These are phyloP conservation scores for Leccinum longicurvipes DNA, from an alignment of 768 basidiomycete genomes.

Conservation along the genomic window DNA sequence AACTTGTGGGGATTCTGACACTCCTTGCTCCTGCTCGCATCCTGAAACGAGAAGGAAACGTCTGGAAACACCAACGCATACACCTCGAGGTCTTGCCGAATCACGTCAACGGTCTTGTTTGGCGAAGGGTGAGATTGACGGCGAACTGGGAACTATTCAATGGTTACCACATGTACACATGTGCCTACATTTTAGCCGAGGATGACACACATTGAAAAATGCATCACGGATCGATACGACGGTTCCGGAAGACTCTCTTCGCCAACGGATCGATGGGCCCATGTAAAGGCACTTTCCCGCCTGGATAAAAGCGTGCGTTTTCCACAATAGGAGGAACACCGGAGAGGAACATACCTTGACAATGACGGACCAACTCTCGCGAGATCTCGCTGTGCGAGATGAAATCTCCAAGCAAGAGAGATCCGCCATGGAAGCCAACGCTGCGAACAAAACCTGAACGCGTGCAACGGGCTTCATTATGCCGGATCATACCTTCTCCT, in stretches of 20 bases:
- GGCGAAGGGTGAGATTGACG: slow-evolving; percentile 65
- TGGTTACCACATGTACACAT: not conserved
- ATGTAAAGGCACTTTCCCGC: slow-evolving; percentile 63
- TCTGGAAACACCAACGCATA: slow-evolving; percentile 71
- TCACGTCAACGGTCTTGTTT: slow-evolving; percentile 56
- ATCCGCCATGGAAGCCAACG: slow-evolving; percentile 80
- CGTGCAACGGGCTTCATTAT: slow-evolving; percentile 1
- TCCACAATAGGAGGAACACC: not conserved
- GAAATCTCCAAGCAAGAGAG: slow-evolving; percentile 79
- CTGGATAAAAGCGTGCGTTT: slow-evolving; percentile 34
- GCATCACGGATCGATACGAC: slow-evolving; percentile 82
- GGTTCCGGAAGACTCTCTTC: slow-evolving; percentile 71
- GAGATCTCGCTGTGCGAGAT: slow-evolving; percentile 62
- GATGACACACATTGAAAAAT: slow-evolving; percentile 73
- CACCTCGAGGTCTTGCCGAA: slow-evolving; percentile 69
- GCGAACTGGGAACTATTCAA: slow-evolving; percentile 71
- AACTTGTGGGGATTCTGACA: slow-evolving; percentile 35
- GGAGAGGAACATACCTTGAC: slow-evolving; percentile 53
- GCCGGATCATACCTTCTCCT: slow-evolving; percentile 72
- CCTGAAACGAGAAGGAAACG: slow-evolving; percentile 68
- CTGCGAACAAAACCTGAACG: slow-evolving; percentile 37
- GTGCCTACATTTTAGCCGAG: not conserved
- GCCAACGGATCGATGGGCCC: slow-evolving; percentile 75
- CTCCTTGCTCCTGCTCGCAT: slow-evolving; percentile 40
- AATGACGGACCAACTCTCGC: slow-evolving; percentile 73